phyloP scores from a whole-genome alignment of 2,329 filamentous ascomycete genomes.

The Harringtonia aguacate region DNA sequence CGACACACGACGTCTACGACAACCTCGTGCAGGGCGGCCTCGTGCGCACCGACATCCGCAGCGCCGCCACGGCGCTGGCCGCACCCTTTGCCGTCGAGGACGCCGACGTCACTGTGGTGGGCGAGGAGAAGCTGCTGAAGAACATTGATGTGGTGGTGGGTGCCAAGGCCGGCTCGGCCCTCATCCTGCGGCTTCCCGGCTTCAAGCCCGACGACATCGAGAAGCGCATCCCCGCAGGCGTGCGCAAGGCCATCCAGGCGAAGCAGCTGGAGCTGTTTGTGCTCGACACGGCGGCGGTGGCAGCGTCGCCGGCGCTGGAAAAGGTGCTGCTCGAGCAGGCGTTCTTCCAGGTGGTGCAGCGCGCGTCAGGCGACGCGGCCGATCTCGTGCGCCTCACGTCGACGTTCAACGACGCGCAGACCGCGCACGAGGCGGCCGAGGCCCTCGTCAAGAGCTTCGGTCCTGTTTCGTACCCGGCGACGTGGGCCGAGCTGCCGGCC shows the following conservation, averaged over 20 bases:
- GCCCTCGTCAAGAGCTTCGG: conserved; percentile 56
- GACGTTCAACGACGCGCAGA: conserved; percentile 39
- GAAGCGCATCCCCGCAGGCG: conserved; percentile 63
- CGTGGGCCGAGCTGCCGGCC: conserved; percentile 64
- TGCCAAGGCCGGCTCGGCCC: conserved; percentile 57
- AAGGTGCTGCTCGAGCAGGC: conserved; percentile 65
- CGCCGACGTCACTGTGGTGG: conserved; percentile 71
- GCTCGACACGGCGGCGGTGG: conserved; percentile 58
- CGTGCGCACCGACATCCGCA: conserved; percentile 74
- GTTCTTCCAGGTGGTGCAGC: conserved; percentile 68
- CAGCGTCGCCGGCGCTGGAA: conserved; percentile 51
- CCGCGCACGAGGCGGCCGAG: conserved; percentile 48
- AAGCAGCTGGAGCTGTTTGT: conserved; percentile 64
- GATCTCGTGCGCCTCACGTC: conserved; percentile 55
- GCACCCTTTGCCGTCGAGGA: conserved; percentile 71
- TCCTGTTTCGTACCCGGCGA: conserved; percentile 35
- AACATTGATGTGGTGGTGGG: conserved; percentile 64
- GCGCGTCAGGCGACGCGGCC: conserved; percentile 50
- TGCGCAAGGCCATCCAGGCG: conserved; percentile 61
- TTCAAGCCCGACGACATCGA: conserved; percentile 84
- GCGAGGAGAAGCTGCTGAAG: conserved; percentile 68
- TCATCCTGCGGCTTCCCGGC: conserved; percentile 66
- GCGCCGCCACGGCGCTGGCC: conserved; percentile 50
- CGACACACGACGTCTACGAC: conserved; percentile 51
- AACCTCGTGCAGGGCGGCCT: conserved; percentile 65